Evolutionary conservation across 2,329 filamentous ascomycete species (phyloP).

Genomic region (Beauveria australis): DNA sequence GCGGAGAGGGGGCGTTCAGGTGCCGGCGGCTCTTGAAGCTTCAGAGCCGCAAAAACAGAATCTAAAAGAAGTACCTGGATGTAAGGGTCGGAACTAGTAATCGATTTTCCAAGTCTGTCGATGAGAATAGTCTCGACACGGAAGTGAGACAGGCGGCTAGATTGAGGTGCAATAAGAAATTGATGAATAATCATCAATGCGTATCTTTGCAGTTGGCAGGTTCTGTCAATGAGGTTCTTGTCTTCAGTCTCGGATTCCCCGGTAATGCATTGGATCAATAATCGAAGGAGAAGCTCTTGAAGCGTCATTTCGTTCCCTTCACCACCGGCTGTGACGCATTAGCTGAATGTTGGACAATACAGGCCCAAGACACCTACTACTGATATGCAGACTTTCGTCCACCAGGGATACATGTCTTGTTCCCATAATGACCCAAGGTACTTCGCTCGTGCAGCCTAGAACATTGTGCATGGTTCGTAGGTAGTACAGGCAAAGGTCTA

Average conservation of each 20-base stretch:
- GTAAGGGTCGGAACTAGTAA: slow-evolving; percentile 55
- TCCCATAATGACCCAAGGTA: slow-evolving; percentile 62
- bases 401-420: slow-evolving; percentile 39
- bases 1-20: slow-evolving; percentile 36
- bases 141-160: slow-evolving; percentile 48
- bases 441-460: slow-evolving; percentile 56
- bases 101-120: slow-evolving; percentile 53
- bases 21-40: slow-evolving; percentile 44
- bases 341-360: slow-evolving; percentile 15
- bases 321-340: slow-evolving; percentile 31
- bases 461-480: slow-evolving; percentile 67
- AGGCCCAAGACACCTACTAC: slow-evolving; percentile 36
- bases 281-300: slow-evolving; percentile 59
- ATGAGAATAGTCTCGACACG: slow-evolving; percentile 66
- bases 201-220: slow-evolving; percentile 61
- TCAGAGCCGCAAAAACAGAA: slow-evolving; percentile 66
- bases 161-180: slow-evolving; percentile 57
- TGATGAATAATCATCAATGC: slow-evolving; percentile 63
- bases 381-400: slow-evolving; percentile 26
- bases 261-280: slow-evolving; percentile 54
- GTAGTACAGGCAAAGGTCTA: slow-evolving; percentile 72
- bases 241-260: slow-evolving; percentile 5
- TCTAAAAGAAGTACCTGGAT: slow-evolving; percentile 73
- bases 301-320: slow-evolving; percentile 50
- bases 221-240: slow-evolving; percentile 29